Percentiles rank a stretch among this genome's conserved stretches.
phyloP scores from a whole-genome alignment of 1,284 basidiomycete genomes.

The Marasmius oreades region DNA sequence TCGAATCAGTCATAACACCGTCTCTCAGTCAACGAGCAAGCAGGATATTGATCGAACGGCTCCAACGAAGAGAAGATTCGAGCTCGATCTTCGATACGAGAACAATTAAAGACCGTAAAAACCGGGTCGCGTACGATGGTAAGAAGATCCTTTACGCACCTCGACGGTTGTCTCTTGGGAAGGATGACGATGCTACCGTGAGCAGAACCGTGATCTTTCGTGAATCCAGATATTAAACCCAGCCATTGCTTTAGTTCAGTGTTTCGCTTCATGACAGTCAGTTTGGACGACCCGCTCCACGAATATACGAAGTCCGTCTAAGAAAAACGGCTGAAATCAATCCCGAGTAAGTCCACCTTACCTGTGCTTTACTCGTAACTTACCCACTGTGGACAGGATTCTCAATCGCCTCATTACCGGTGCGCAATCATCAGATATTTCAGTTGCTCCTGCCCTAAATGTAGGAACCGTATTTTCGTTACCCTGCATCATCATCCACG shows the following conservation, averaged over 20 bases:
- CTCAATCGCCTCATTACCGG: conserved; percentile 51
- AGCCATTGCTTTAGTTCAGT: background rate
- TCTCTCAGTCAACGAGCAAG: background rate
- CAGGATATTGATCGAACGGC: background rate
- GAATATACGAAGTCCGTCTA: conserved; percentile 46
- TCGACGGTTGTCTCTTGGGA: background rate
- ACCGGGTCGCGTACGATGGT: conserved; percentile 1
- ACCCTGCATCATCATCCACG: background rate
- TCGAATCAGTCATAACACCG: background rate
- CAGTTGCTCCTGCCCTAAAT: conserved; percentile 57
- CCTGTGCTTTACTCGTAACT: background rate
- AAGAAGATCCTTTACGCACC: background rate
- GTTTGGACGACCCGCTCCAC: conserved; percentile 29
- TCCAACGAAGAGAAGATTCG: background rate
- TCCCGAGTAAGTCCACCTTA: conserved; percentile 43
- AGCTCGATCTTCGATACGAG: background rate
- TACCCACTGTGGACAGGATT: conserved; percentile 34
- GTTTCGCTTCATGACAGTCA: background rate
- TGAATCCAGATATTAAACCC: too few species aligned
- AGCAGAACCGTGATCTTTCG: too few species aligned
- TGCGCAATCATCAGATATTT: conserved; percentile 51
- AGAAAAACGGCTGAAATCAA: conserved; percentile 56
- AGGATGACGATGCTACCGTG: background rate
- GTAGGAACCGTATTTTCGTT: conserved; percentile 26
- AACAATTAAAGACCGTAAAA: background rate